phyloP scores from a whole-genome alignment of 2,329 filamentous ascomycete species.

The Aureobasidium namibiae region DNA sequence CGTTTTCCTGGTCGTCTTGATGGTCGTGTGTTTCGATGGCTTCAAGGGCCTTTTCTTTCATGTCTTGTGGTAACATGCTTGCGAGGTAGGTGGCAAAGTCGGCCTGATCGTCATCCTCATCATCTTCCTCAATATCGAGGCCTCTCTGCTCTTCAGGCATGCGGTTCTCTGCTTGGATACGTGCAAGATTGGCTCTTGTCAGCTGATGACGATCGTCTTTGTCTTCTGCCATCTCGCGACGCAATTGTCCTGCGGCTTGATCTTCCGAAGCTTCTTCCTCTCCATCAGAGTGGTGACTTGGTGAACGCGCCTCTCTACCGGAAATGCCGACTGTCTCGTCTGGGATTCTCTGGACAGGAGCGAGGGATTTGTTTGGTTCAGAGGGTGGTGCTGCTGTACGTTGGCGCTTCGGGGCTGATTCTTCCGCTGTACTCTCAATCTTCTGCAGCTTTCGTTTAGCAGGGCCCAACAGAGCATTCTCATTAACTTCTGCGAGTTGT shows the following conservation, averaged over 20 bases:
- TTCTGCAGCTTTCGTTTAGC: background rate
- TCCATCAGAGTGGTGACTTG: background rate
- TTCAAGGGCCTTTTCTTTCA: background rate
- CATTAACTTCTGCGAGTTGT: background rate
- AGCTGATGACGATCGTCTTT: slow-evolving; percentile 15
- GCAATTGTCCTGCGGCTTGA: slow-evolving; percentile 10
- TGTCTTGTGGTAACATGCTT: background rate
- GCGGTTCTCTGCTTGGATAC: slow-evolving; percentile 22
- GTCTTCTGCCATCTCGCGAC: slow-evolving; percentile 1
- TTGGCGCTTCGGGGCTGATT: background rate
- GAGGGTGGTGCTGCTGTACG: background rate
- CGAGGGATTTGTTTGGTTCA: background rate
- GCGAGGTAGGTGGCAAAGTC: slow-evolving; percentile 22
- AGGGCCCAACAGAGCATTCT: background rate
- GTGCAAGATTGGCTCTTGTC: slow-evolving; percentile 26
- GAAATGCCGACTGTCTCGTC: background rate
- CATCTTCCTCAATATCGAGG: slow-evolving; percentile 23
- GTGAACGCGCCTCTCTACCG: background rate
- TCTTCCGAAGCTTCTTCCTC: background rate
- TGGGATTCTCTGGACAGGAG: background rate
- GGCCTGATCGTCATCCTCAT: slow-evolving; percentile 22
- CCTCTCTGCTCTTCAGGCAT: slow-evolving; percentile 17
- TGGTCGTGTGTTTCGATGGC: background rate
- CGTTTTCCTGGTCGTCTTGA: background rate
- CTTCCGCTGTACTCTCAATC: background rate